Base-by-base conservation (phyloP, 345 rosid species). In the Lenwebbia sp. region DNA sequence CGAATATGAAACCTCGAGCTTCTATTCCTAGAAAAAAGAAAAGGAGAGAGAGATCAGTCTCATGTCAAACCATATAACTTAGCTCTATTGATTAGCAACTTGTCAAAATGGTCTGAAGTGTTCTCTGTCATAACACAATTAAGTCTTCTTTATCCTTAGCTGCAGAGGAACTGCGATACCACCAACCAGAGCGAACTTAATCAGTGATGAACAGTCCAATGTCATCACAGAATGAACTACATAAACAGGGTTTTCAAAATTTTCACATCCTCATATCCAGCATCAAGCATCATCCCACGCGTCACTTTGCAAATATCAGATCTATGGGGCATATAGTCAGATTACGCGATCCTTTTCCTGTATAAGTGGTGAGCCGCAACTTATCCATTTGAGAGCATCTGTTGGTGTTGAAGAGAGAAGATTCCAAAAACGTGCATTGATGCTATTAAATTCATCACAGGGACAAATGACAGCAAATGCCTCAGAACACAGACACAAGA, bases 1-100 rank as follows among this genome's bases (percentile, higher is more conserved):
- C 99, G 51, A 97, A 97, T 37, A 97, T 89, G 86, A 97, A 97
- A 55, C 99, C 99, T 9, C 99, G 93, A 62, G 99, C 99, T 88
- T 97, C 99, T 84, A 97, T 93, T 76, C 99, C 99, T 97, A 94
- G 56, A 87, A 84, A 44, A 15, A 57, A 56, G 56, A 49, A 13
- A 86, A 83, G 82, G 60, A 50, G n/a, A 86, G 65, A 83, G 17
- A 81, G 50, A 82, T 28, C 84, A 56, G 47, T 55, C 40, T 50
- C 53, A 60, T 51, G 17, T 15, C 41, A 55, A 54, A 17, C 30
- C 47, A 33, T 13, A 30, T 65, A 17, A 33, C 26, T 33, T 9
- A 33, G 78, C 78, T 37, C 47, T 37, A 21, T 37, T 19, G 47
- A 54, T 13, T 15, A 44, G 23, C 28, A 84, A 84, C 76, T 33